phyloP scores from a whole-genome alignment of 495 filamentous ascomycete species.

The Cryomyces minteri region DNA sequence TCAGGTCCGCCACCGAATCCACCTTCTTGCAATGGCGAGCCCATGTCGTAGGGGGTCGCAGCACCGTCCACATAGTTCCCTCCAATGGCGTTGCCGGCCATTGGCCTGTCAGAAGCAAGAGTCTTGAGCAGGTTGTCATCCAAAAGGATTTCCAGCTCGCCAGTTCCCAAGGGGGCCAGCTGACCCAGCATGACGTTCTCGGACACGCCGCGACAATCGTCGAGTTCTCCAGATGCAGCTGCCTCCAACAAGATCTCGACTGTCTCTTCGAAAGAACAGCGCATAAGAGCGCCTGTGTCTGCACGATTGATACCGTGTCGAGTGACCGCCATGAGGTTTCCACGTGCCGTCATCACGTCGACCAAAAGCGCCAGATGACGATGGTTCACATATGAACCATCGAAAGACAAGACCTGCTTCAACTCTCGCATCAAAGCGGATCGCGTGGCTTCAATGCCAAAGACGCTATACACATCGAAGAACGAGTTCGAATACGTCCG shows the following conservation, averaged over 20 bases:
- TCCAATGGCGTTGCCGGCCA: slow-evolving; percentile 51
- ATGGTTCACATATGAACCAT: slow-evolving; percentile 98
- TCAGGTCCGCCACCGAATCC: slow-evolving; percentile 60
- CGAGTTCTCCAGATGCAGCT: slow-evolving; percentile 80
- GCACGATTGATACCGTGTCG: slow-evolving; percentile 97
- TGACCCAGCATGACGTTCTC: slow-evolving; percentile 99
- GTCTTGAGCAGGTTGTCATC: slow-evolving; percentile 93
- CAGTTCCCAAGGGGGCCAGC: slow-evolving; percentile 88
- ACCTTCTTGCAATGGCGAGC: slow-evolving; percentile 69
- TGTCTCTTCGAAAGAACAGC: slow-evolving; percentile 98
- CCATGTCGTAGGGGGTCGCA: slow-evolving; percentile 85
- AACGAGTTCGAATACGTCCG: slow-evolving; percentile 91
- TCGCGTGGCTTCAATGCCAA: slow-evolving; percentile 90
- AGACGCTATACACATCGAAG: slow-evolving; percentile 77
- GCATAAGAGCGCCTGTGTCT: slow-evolving; percentile 95
- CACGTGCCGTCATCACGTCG: slow-evolving; percentile 94
- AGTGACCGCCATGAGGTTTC: slow-evolving; percentile 84
- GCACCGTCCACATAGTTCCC: slow-evolving; percentile 53
- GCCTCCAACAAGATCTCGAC: slow-evolving; percentile 96
- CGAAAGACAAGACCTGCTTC: slow-evolving; percentile 81
- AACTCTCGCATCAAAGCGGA: slow-evolving; percentile 72
- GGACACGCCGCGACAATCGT: slow-evolving; percentile 93
- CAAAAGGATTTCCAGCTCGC: slow-evolving; percentile 78
- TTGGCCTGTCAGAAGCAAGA: slow-evolving; percentile 62
- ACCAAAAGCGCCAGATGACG: slow-evolving; percentile 91